Conservation (phyloP, 2,329 filamentous ascomycete genomes). For the Gliomastix tumulicola region DNA sequence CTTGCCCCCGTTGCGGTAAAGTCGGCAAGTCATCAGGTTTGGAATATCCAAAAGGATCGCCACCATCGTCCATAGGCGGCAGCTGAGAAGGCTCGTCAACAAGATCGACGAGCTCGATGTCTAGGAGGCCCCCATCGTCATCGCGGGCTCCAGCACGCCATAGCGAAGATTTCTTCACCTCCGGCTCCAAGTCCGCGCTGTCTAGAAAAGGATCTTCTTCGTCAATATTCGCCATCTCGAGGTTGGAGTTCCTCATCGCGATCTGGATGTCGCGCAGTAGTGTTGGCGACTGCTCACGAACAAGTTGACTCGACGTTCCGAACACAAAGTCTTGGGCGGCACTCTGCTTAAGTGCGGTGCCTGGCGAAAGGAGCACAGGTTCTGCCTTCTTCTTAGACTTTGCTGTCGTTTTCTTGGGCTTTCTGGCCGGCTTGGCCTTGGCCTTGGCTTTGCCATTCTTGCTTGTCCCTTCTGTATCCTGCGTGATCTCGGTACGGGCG, state of each 20-base stretch:
- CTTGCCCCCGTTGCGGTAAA: constrained; percentile 2
- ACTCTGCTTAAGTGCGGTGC: constrained; percentile 58
- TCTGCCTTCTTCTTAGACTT: constrained; percentile 33
- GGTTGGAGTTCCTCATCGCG: constrained; percentile 54
- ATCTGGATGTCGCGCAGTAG: constrained; percentile 55
- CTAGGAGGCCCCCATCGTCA: constrained; percentile 54
- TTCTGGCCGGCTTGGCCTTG: constrained; percentile 20
- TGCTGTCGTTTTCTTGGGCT: constrained; percentile 10
- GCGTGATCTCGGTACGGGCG: constrained; percentile 17
- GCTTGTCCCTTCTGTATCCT: constrained; percentile 10
- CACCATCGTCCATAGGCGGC: constrained; percentile 11
- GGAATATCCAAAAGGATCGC: constrained; percentile 32
- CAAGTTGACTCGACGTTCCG: constrained; percentile 79
- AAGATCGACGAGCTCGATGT: constrained; percentile 55
- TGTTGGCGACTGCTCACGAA: constrained; percentile 62
- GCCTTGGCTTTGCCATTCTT: constrained; percentile 10
- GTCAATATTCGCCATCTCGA: too few species aligned
- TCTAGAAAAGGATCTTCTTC: constrained; percentile 30
- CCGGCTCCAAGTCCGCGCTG: constrained; percentile 26
- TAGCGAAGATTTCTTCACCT: constrained; percentile 31
- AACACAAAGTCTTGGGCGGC: constrained; percentile 72
- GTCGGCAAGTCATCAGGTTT: constrained; percentile 7
- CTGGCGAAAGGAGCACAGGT: constrained; percentile 58
- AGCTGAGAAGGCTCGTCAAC: constrained; percentile 30
- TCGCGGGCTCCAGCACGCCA: constrained; percentile 69